Evolutionary conservation across 306 rosid genomes (phyloP).

Genomic region (Myrica gale): DNA sequence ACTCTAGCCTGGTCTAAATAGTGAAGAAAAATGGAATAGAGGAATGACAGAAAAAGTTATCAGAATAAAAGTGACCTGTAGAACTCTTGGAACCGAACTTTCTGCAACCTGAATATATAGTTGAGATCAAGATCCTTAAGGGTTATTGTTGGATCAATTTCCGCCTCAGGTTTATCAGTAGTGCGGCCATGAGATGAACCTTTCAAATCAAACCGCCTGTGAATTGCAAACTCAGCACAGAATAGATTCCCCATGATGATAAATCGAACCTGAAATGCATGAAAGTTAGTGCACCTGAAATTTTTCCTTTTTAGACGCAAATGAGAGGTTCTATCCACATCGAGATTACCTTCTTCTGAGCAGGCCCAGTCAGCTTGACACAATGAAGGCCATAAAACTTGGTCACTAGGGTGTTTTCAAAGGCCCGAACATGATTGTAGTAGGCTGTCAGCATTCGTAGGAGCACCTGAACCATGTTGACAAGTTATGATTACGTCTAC

Average conservation of each 20-base stretch:
- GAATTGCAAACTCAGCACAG: slow-evolving; percentile 68
- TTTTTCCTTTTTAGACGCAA: not conserved
- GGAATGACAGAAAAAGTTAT: not conserved
- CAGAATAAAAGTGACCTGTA: slow-evolving; percentile 49
- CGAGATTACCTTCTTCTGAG: slow-evolving; percentile 77
- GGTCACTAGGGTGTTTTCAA: slow-evolving; percentile 86
- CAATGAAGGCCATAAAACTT: slow-evolving; percentile 92
- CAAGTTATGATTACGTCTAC: slow-evolving; percentile 25
- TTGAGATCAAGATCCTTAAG: slow-evolving; percentile 94
- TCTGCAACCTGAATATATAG: slow-evolving; percentile 75
- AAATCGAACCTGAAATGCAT: slow-evolving; percentile 71
- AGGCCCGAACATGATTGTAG: slow-evolving; percentile 77
- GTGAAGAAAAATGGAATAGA: not conserved
- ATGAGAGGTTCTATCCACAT: slow-evolving; percentile 10
- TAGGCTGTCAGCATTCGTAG: slow-evolving; percentile 93
- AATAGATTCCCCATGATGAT: slow-evolving; percentile 96
- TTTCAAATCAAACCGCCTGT: slow-evolving; percentile 83
- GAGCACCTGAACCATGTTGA: slow-evolving; percentile 60
- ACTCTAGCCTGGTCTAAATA: not conserved
- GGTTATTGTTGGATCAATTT: slow-evolving; percentile 77
- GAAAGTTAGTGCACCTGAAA: slow-evolving; percentile 15
- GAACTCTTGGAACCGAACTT: slow-evolving; percentile 81
- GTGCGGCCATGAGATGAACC: slow-evolving; percentile 90
- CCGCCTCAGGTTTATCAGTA: slow-evolving; percentile 72
- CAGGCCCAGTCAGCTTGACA: slow-evolving; percentile 66